phyloP scores from a whole-genome alignment of 805 yeast genomes.

The Vanderwaltozyma yarrowii region DNA sequence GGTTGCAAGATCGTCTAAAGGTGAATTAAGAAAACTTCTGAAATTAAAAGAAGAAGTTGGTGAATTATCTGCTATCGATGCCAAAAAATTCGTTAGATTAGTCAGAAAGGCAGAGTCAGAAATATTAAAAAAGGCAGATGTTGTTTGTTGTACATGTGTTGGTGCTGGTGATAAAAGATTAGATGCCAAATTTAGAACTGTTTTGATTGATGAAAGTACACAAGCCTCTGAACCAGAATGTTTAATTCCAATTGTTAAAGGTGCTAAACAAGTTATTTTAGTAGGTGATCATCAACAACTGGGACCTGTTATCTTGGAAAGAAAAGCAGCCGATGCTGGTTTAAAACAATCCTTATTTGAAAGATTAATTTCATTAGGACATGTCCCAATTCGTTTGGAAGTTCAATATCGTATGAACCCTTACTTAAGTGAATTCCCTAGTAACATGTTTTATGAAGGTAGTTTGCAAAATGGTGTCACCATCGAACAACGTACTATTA shows the following conservation, averaged over 20 bases:
- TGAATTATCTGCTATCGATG: conserved; percentile 51
- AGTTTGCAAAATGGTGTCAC: conserved; percentile 87
- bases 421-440: conserved; percentile 71
- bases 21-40: conserved; percentile 48
- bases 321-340: conserved; percentile 79
- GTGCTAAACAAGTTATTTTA: conserved; percentile 78
- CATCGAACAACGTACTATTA: conserved; percentile 51
- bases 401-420: conserved; percentile 97
- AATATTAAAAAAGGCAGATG: conserved; percentile 51
- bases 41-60: conserved; percentile 55
- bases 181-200: conserved; percentile 55
- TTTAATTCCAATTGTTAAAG: conserved; percentile 78
- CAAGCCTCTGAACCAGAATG: conserved; percentile 93
- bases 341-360: conserved; percentile 80
- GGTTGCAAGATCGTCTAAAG: conserved; percentile 39
- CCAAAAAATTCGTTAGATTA: conserved; percentile 33
- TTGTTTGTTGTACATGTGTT: conserved; percentile 84
- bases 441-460: conserved; percentile 90
- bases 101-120: conserved; percentile 39
- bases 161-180: conserved; percentile 80
- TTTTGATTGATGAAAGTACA: conserved; percentile 84
- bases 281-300: conserved; percentile 96
- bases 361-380: conserved; percentile 71
- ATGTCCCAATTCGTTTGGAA: conserved; percentile 73
- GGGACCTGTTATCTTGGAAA: conserved; percentile 82